A percentile compares a stretch with the other conserved stretches of the same genome.
These are phyloP conservation scores for Raphanus raphanistrum DNA, from an alignment of 345 rosid species.

Conservation along the genomic window DNA sequence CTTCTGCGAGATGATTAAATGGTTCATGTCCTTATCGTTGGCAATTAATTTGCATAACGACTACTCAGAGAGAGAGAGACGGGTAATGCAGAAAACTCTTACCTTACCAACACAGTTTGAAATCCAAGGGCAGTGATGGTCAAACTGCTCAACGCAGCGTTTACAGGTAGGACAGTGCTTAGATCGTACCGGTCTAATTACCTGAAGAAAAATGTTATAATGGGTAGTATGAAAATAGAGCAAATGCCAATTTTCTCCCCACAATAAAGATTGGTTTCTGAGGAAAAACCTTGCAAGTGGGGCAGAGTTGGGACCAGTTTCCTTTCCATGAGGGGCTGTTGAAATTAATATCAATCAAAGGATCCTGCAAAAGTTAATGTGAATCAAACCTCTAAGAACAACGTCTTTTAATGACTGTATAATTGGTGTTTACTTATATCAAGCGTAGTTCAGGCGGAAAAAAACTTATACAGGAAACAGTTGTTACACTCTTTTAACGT, in stretches of 20 bases:
- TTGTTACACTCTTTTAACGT: neutral
- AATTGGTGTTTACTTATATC: conserved; percentile 5
- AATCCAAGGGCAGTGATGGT: conserved; percentile 99
- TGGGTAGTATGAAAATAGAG: neutral
- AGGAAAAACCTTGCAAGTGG: conserved; percentile 90
- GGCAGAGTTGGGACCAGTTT: conserved; percentile 99
- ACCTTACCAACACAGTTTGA: conserved; percentile 99
- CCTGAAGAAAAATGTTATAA: conserved; percentile 44
- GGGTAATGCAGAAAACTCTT: neutral
- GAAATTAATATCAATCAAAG: conserved; percentile 64
- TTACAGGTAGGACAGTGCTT: conserved; percentile 92
- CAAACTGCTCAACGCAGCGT: conserved; percentile 90
- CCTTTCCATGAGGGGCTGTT: conserved; percentile 79
- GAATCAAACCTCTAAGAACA: neutral
- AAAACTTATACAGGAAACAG: neutral
- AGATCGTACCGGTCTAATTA: conserved; percentile 91
- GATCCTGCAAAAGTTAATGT: conserved; percentile 56
- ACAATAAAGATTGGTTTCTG: neutral
- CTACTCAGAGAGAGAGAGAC: neutral
- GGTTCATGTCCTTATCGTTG: neutral
- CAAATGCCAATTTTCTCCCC: neutral
- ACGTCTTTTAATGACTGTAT: neutral
- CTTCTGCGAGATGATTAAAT: conserved; percentile 51
- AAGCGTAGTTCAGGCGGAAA: neutral
- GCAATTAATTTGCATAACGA: neutral